These are phyloP conservation scores for Chamaenerion angustifolium DNA, from an alignment of 345 rosid species.

Conservation along the genomic window DNA sequence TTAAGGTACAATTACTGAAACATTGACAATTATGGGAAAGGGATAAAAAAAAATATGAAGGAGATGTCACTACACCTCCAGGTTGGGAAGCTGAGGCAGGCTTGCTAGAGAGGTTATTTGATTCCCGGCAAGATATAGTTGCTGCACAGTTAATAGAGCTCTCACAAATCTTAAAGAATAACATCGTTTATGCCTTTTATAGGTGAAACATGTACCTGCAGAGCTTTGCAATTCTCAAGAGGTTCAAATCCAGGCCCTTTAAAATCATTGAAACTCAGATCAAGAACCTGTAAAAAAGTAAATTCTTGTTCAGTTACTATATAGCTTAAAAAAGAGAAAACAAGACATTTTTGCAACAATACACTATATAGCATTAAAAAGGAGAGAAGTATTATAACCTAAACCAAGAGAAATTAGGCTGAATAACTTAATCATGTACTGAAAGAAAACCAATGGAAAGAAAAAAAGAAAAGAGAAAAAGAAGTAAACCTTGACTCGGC, in stretches of 20 bases:
- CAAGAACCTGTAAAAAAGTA: constrained; percentile 58
- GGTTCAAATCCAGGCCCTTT: constrained; percentile 99
- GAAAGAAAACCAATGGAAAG: not conserved
- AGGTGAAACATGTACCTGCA: constrained; percentile 52
- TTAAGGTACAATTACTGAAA: not conserved
- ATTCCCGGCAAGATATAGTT: constrained; percentile 97
- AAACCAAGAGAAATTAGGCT: constrained; percentile 1
- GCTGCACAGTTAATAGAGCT: constrained; percentile 37
- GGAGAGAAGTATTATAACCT: not conserved
- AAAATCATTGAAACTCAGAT: constrained; percentile 97
- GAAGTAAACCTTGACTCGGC: constrained; percentile 59
- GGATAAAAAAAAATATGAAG: constrained; percentile 1
- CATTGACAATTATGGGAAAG: not conserved
- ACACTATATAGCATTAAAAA: no score
- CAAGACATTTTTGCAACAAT: no score
- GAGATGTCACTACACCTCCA: constrained; percentile 50
- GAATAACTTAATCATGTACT: not conserved
- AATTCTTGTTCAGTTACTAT: constrained; percentile 2
- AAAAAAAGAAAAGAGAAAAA: no score
- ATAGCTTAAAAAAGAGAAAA: not conserved
- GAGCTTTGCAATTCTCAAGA: constrained; percentile 74
- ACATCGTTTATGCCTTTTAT: constrained; percentile 3
- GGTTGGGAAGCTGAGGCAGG: constrained; percentile 90
- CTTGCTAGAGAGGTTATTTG: constrained; percentile 87
- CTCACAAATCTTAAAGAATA: constrained; percentile 9